phyloP scores from a whole-genome alignment of 352 stramenopile genomes.

The Lagenidium sp. region DNA sequence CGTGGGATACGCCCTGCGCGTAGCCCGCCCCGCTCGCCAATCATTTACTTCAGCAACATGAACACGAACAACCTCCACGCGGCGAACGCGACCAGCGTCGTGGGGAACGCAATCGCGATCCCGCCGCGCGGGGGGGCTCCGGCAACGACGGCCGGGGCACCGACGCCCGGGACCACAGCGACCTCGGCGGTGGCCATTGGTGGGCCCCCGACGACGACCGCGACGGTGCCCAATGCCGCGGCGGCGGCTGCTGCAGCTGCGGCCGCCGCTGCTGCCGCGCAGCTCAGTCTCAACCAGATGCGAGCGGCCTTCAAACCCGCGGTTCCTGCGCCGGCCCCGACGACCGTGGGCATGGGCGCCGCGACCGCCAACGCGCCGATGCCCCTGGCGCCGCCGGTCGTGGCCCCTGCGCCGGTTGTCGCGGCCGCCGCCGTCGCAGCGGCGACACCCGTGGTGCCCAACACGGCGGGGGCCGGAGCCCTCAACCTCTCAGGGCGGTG shows the following conservation, averaged over 20 bases:
- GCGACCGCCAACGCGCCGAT: conserved; percentile 12
- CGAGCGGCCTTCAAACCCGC: conserved; percentile 64
- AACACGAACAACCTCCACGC: conserved; percentile 66
- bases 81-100: conserved; percentile 69
- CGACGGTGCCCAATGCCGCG: conserved; percentile 16
- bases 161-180: conserved; percentile 10
- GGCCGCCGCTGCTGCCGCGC: conserved; percentile 19
- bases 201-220: conserved; percentile 8
- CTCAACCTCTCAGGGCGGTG: conserved; percentile 79
- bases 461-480: conserved; percentile 63
- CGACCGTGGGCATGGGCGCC: conserved; percentile 4
- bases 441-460: conserved; percentile 37
- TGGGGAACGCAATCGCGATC: conserved; percentile 72
- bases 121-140: conserved; percentile 27
- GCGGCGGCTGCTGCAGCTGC: conserved; percentile 17
- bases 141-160: conserved; percentile 6
- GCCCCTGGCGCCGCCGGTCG: conserved; percentile 11
- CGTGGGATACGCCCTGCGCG: too few relatives aligned
- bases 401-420: conserved; percentile 8
- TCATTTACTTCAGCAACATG: conserved; percentile 7
- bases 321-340: conserved; percentile 19
- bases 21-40: too few relatives aligned
- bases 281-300: conserved; percentile 58
- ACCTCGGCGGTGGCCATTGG: conserved; percentile 15
- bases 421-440: conserved; percentile 14